Percentiles rank a stretch among this genome's conserved stretches.
Evolutionary conservation across 2,329 filamentous ascomycete genomes (phyloP).

Genomic region (Alternaria sp.): DNA sequence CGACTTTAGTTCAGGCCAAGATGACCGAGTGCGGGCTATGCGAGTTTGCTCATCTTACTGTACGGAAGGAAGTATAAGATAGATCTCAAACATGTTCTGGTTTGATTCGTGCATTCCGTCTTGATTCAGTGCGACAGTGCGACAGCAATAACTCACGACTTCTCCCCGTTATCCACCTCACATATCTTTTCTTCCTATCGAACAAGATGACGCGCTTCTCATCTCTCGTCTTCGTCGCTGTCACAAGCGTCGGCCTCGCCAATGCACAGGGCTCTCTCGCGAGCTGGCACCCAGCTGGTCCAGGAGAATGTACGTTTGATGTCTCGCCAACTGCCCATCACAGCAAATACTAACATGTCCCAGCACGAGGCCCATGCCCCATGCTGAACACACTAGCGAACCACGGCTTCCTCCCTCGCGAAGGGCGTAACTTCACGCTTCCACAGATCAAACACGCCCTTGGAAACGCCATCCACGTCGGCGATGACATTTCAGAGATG

Average conservation of each 20-base stretch:
- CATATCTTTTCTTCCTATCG: background rate
- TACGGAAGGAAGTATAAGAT: background rate
- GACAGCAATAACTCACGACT: background rate
- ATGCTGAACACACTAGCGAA: slow-evolving; percentile 46
- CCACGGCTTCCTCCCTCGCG: slow-evolving; percentile 41
- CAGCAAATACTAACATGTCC: background rate
- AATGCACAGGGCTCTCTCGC: slow-evolving; percentile 1
- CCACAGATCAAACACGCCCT: slow-evolving; percentile 28
- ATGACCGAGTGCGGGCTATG: background rate
- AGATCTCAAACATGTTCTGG: background rate
- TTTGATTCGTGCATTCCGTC: background rate
- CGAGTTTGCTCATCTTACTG: background rate
- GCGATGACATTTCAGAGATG: background rate
- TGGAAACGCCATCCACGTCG: slow-evolving; percentile 7
- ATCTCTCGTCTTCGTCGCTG: background rate
- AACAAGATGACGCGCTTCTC: background rate
- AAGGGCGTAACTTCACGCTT: slow-evolving; percentile 43
- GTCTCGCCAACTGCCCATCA: background rate
- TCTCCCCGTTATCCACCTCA: background rate
- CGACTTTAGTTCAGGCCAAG: background rate
- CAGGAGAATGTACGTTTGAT: background rate
- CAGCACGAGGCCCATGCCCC: slow-evolving; percentile 37
- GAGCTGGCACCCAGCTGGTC: slow-evolving; percentile 1
- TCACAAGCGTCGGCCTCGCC: background rate
- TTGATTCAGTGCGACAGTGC: background rate